phyloP scores from a whole-genome alignment of 257 asterid species.

The Oldenlandia corymbosa region DNA sequence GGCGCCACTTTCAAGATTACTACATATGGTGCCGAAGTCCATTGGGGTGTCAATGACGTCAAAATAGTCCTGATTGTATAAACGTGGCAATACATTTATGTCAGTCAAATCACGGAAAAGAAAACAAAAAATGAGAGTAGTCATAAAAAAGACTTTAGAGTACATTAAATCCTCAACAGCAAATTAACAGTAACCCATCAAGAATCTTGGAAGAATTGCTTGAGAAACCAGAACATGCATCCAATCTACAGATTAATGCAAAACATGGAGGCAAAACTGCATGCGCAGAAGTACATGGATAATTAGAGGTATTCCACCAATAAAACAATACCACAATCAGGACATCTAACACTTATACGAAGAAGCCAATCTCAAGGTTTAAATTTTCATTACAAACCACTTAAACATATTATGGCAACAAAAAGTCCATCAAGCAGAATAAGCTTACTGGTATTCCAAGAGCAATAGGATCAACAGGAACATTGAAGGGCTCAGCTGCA shows the following conservation, averaged over 20 bases:
- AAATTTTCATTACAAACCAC: background rate
- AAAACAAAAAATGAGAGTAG: too few species aligned
- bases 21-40: slow-evolving; percentile 97
- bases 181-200: background rate
- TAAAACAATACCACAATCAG: background rate
- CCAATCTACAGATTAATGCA: background rate
- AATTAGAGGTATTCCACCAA: background rate
- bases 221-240: background rate
- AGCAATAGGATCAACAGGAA: slow-evolving; percentile 84
- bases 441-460: slow-evolving; percentile 72
- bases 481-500: slow-evolving; percentile 89
- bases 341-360: background rate
- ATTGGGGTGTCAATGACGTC: slow-evolving; percentile 93
- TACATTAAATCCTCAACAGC: background rate
- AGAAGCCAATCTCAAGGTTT: background rate
- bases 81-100: slow-evolving; percentile 8
- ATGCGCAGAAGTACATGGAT: background rate
- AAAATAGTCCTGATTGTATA: slow-evolving; percentile 74
- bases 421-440: background rate
- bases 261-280: background rate
- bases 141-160: too few species aligned
- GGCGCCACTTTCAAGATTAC: slow-evolving; percentile 76
- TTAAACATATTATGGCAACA: background rate
- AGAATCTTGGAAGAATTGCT: background rate
- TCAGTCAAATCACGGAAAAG: background rate